Evolutionary conservation across 2,329 filamentous ascomycete genomes (phyloP).

Genomic region (Colletotrichum siamense): DNA sequence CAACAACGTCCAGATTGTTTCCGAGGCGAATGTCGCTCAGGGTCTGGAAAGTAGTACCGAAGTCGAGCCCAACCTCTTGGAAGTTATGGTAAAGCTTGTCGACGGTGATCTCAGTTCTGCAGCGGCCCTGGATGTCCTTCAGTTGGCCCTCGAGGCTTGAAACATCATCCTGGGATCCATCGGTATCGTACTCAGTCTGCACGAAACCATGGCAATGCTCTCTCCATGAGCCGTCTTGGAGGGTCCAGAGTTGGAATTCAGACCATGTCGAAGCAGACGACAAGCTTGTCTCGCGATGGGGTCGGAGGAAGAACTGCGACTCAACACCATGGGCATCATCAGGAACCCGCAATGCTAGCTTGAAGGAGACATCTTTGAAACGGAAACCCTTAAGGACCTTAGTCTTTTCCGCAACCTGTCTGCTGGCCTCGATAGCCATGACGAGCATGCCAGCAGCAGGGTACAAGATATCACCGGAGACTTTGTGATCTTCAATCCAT

Average conservation of each 20-base stretch:
- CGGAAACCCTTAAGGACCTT: slow-evolving; percentile 7
- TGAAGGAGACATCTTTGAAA: slow-evolving; percentile 28
- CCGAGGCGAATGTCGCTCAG: slow-evolving; percentile 14
- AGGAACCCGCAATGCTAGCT: slow-evolving; percentile 24
- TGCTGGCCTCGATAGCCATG: slow-evolving; percentile 28
- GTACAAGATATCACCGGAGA: slow-evolving; percentile 47
- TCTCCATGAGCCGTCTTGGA: slow-evolving; percentile 24
- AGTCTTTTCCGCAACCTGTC: slow-evolving; percentile 9
- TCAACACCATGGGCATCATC: slow-evolving; percentile 21
- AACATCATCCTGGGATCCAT: not conserved
- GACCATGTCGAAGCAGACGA: slow-evolving; percentile 20
- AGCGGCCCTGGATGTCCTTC: not conserved
- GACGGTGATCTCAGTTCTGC: not conserved
- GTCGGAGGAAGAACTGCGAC: slow-evolving; percentile 23
- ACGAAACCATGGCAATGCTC: slow-evolving; percentile 32
- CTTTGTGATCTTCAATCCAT: slow-evolving; percentile 54
- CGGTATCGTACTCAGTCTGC: slow-evolving; percentile 17
- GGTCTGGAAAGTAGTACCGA: slow-evolving; percentile 24
- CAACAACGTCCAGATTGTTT: not conserved
- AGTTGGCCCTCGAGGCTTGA: rapidly evolving
- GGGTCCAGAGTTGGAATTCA: slow-evolving; percentile 29
- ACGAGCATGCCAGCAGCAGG: slow-evolving; percentile 40
- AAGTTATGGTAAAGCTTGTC: slow-evolving; percentile 23
- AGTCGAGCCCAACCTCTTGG: slow-evolving; percentile 19
- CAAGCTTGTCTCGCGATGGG: slow-evolving; percentile 21